These are phyloP conservation scores for Lactifluus piperatus DNA, from an alignment of 768 basidiomycete genomes.

Conservation along the genomic window DNA sequence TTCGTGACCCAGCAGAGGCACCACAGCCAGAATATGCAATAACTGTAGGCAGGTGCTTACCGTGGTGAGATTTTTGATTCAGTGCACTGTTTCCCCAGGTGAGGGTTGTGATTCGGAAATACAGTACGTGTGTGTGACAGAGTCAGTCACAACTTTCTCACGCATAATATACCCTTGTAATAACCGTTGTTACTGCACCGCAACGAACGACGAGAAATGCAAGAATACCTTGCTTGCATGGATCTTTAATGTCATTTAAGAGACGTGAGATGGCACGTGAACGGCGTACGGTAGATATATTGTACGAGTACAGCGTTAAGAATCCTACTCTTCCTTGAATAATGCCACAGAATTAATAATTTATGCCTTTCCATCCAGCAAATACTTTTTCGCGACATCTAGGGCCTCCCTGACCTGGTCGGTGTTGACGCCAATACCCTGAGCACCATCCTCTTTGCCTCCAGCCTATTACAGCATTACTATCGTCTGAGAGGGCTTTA, in stretches of 20 bases:
- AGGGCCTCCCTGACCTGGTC: conserved; percentile 62
- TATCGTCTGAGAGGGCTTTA: background rate
- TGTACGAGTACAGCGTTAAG: background rate
- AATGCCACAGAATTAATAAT: background rate
- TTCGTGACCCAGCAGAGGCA: background rate
- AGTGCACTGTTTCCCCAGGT: background rate
- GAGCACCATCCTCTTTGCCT: conserved; percentile 87
- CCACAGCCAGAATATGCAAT: background rate
- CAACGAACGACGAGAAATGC: too few species aligned
- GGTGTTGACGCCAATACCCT: conserved; percentile 73
- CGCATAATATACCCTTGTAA: background rate
- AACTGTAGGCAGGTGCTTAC: background rate
- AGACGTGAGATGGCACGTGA: too few species aligned
- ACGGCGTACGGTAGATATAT: too few species aligned
- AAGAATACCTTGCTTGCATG: too few species aligned
- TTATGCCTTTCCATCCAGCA: conserved; percentile 13
- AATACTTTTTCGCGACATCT: conserved; percentile 35
- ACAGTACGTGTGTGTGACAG: background rate
- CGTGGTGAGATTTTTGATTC: conserved; percentile 9
- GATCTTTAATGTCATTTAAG: too few species aligned
- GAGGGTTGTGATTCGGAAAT: too few species aligned
- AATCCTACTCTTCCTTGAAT: too few species aligned
- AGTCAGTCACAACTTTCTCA: conserved; percentile 9
- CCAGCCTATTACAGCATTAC: conserved; percentile 53
- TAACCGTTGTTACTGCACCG: too few species aligned